Conservation (phyloP, 225 moss, liverwort and hornwort species). For the Asterella californica region DNA sequence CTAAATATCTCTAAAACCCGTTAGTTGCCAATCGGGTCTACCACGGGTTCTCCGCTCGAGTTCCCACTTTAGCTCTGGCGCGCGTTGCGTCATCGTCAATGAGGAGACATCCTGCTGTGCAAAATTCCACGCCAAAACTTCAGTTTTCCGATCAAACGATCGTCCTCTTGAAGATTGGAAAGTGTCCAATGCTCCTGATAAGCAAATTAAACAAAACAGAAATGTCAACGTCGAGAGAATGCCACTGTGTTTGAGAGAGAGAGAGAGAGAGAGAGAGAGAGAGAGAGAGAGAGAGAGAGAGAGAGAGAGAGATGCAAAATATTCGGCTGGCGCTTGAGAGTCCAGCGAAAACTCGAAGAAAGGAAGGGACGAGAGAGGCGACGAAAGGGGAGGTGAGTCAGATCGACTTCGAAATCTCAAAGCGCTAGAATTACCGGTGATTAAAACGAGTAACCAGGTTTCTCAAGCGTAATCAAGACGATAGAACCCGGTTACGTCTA, state of each 20-base stretch:
- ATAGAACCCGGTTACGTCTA: neutral
- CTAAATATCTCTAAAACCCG: too few species aligned
- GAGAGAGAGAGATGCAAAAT: neutral
- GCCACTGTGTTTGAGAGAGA: too few species aligned
- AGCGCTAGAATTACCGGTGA: neutral
- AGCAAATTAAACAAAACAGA: too few species aligned
- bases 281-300: neutral
- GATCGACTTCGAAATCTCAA: neutral
- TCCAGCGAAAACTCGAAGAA: neutral
- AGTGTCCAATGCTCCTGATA: neutral
- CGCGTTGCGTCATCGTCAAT: too few species aligned
- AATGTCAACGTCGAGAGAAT: too few species aligned
- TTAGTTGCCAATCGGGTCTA: too few species aligned
- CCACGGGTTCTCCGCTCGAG: too few species aligned
- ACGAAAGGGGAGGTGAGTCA: too few species aligned
- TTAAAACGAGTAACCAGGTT: neutral
- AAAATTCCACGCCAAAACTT: neutral
- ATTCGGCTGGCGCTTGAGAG: conserved; percentile 1
- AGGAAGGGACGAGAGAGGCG: neutral
- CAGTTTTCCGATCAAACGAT: neutral
- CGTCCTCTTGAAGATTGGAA: neutral
- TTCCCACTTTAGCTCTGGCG: too few species aligned
- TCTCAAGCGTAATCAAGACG: too few species aligned
- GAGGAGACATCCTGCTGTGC: neutral
- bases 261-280: conserved; percentile 1